Conservation (phyloP, 371 early-diverging fungal species). For the Circinella umbellata region DNA sequence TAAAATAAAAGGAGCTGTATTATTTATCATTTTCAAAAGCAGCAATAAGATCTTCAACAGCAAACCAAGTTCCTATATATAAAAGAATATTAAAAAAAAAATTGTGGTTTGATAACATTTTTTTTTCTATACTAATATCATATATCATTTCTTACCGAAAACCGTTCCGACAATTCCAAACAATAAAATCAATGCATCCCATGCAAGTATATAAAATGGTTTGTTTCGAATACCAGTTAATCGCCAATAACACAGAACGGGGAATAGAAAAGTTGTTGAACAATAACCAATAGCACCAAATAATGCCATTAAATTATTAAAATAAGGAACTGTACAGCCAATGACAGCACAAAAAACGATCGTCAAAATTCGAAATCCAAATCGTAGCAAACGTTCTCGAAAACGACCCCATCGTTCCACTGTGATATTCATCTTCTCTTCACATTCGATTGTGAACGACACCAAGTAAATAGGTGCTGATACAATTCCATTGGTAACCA, state of each 20-base stretch:
- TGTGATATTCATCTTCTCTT: constrained; percentile 59
- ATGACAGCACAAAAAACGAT: constrained; percentile 57
- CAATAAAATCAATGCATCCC: constrained; percentile 60
- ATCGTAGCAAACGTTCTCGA: constrained; percentile 62
- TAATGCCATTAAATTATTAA: constrained; percentile 80
- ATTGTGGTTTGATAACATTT: too few relatives aligned
- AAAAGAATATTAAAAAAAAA: too few relatives aligned
- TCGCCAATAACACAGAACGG: constrained; percentile 76
- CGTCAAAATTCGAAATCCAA: constrained; percentile 57
- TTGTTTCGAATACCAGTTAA: constrained; percentile 70
- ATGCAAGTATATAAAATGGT: constrained; percentile 54
- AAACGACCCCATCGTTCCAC: constrained; percentile 54
- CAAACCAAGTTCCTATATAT: constrained; percentile 42
- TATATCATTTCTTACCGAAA: constrained; percentile 59
- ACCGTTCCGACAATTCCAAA: constrained; percentile 74
- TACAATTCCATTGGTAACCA: constrained; percentile 79
- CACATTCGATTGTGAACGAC: constrained; percentile 76
- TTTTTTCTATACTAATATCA: too few relatives aligned
- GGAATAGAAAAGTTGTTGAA: constrained; percentile 82
- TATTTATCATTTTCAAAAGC: constrained; percentile 29
- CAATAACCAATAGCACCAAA: constrained; percentile 83
- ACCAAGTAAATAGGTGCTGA: constrained; percentile 84
- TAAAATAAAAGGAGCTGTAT: too few relatives aligned
- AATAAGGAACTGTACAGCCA: constrained; percentile 78
- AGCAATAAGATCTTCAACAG: constrained; percentile 55